phyloP scores from a whole-genome alignment of 306 rosid genomes.

The Abrus pulchellus region DNA sequence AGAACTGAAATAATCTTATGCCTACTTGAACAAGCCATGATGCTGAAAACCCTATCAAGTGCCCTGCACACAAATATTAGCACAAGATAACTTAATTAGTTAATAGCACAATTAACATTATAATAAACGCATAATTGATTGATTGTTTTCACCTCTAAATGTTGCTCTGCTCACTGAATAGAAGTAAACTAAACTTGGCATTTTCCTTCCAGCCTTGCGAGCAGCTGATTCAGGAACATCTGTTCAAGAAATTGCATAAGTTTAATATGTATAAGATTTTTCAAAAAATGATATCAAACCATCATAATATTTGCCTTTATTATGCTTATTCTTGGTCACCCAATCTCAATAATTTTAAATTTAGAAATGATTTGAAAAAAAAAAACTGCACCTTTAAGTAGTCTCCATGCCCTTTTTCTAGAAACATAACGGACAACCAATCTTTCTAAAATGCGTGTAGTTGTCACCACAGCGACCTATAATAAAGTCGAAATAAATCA shows the following conservation, averaged over 20 bases:
- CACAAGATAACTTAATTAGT: slow-evolving; percentile 35
- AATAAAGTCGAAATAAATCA: slow-evolving; percentile 43
- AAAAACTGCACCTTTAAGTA: slow-evolving; percentile 73
- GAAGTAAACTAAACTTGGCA: slow-evolving; percentile 69
- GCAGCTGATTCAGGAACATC: slow-evolving; percentile 79
- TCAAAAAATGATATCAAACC: neutral
- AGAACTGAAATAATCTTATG: slow-evolving; percentile 63
- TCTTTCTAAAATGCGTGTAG: slow-evolving; percentile 84
- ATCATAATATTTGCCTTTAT: neutral
- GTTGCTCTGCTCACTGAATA: slow-evolving; percentile 74
- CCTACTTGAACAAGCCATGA: slow-evolving; percentile 89
- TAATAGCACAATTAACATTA: slow-evolving; percentile 33
- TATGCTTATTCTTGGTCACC: neutral
- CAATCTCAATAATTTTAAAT: neutral
- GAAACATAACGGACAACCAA: slow-evolving; percentile 69
- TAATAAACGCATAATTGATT: neutral
- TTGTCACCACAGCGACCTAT: slow-evolving; percentile 79
- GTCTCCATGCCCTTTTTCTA: slow-evolving; percentile 82
- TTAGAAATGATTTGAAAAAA: neutral
- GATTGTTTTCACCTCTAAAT: slow-evolving; percentile 66
- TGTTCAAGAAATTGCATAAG: slow-evolving; percentile 45
- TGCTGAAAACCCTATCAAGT: slow-evolving; percentile 78
- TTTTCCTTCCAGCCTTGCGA: slow-evolving; percentile 78
- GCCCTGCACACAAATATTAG: slow-evolving; percentile 56
- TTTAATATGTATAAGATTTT: neutral